Conservation (phyloP, 2,329 filamentous ascomycete genomes). For the Aspergillus pseudoterreus region DNA sequence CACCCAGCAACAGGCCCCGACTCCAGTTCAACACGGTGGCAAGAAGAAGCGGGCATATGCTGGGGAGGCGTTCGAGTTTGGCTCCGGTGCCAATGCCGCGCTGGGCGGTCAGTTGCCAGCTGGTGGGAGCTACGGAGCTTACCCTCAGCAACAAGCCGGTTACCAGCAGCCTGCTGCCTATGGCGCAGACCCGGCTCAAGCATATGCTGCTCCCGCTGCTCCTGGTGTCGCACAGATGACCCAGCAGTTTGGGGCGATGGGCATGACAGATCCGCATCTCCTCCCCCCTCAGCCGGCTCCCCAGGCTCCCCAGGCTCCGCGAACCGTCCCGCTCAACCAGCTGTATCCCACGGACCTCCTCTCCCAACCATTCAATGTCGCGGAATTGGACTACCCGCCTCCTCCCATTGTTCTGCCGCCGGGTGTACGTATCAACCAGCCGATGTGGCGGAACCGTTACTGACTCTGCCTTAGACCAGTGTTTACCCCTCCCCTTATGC, state of each 20-base stretch:
- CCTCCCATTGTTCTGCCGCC: conserved; percentile 86
- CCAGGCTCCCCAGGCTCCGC: conserved; percentile 41
- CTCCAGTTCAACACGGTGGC: conserved; percentile 34
- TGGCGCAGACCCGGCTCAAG: conserved; percentile 45
- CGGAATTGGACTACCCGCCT: conserved; percentile 85
- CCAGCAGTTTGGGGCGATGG: conserved; percentile 78
- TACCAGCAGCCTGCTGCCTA: conserved; percentile 43
- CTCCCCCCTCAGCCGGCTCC: conserved; percentile 39
- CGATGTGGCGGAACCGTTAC: conserved; percentile 34
- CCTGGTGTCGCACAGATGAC: conserved; percentile 68
- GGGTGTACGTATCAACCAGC: conserved; percentile 63
- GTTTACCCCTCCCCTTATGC: conserved; percentile 86
- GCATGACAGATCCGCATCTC: conserved; percentile 57
- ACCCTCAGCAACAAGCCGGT: conserved; percentile 49
- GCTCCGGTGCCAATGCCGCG: conserved; percentile 76
- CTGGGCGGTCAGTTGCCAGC: conserved; percentile 47
- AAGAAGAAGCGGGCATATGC: conserved; percentile 92
- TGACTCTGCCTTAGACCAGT: conserved; percentile 59
- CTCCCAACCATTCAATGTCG: conserved; percentile 89
- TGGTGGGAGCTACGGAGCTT: conserved; percentile 61
- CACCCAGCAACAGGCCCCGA: conserved; percentile 28
- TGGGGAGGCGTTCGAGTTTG: conserved; percentile 90
- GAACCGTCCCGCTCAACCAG: conserved; percentile 67
- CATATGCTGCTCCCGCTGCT: conserved; percentile 57
- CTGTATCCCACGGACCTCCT: conserved; percentile 89